A percentile compares a stretch with the other conserved stretches of the same genome.
These are phyloP conservation scores for Phytophthora colocasiae DNA, from an alignment of 352 stramenopile species.

Conservation along the genomic window DNA sequence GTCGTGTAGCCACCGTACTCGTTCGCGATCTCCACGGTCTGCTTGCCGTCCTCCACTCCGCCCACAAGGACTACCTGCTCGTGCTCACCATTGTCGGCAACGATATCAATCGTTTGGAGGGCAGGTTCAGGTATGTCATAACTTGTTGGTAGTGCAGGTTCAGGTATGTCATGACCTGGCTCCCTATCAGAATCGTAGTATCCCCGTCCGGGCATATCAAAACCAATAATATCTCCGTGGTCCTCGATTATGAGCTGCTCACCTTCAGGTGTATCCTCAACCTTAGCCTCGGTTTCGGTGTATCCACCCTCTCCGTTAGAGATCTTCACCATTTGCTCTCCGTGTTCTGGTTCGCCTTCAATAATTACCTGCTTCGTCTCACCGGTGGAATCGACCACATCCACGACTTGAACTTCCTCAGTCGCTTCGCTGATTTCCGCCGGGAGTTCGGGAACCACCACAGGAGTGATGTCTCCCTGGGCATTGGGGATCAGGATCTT, in stretches of 20 bases:
- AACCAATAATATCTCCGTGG: constrained; percentile 3
- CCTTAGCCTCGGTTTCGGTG: constrained; percentile 6
- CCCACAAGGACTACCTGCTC: not conserved
- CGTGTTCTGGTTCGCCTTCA: constrained; percentile 14
- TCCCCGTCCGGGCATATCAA: not conserved
- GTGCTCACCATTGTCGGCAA: not conserved
- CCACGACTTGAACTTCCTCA: constrained; percentile 17
- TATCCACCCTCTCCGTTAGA: constrained; percentile 9
- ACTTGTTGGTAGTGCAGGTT: not conserved
- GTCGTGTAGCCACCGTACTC: constrained; percentile 10
- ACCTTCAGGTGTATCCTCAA: not conserved
- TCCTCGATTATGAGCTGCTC: constrained; percentile 14
- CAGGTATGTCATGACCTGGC: not conserved
- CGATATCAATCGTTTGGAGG: not conserved
- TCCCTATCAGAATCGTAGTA: not conserved
- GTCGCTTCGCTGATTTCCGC: constrained; percentile 5
- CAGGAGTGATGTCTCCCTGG: constrained; percentile 26
- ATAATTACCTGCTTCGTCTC: constrained; percentile 31
- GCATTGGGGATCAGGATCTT: constrained; percentile 34
- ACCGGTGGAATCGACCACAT: constrained; percentile 15
- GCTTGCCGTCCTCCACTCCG: constrained; percentile 10
- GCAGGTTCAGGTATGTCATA: not conserved
- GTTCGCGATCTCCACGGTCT: constrained; percentile 14
- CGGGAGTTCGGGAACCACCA: constrained; percentile 18
- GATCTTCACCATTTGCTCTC: constrained; percentile 13